A percentile compares a stretch with the other conserved stretches of the same genome.
Conservation (phyloP, 2,329 filamentous ascomycete species). For the Colletotrichum falcatum region DNA sequence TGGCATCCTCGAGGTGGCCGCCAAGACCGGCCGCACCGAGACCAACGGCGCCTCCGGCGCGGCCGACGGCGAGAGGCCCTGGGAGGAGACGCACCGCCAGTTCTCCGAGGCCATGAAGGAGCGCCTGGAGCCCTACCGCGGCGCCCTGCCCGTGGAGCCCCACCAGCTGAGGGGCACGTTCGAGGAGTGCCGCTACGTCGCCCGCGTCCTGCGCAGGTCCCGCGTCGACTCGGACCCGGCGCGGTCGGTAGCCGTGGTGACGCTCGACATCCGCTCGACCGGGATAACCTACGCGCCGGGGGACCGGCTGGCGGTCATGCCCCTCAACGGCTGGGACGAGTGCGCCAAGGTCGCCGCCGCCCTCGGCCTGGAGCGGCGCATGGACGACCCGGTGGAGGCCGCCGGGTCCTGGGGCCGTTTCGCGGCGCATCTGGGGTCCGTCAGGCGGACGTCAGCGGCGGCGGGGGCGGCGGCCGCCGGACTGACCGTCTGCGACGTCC, state of each 20-base stretch:
- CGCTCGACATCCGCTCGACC: conserved; percentile 63
- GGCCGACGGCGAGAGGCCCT: conserved; percentile 56
- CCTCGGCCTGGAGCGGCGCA: conserved; percentile 60
- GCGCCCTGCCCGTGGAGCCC: conserved; percentile 59
- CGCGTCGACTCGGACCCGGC: conserved; percentile 60
- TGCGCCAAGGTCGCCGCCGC: conserved; percentile 65
- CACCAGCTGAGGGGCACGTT: conserved; percentile 67
- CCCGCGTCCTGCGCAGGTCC: conserved; percentile 56
- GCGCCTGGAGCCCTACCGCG: conserved; percentile 62
- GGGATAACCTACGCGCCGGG: conserved; percentile 66
- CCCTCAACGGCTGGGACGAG: conserved; percentile 65
- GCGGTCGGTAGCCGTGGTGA: conserved; percentile 61
- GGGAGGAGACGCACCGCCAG: conserved; percentile 63
- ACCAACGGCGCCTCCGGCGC: conserved; percentile 64
- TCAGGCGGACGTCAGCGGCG: conserved; percentile 46
- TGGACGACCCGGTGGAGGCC: conserved; percentile 55
- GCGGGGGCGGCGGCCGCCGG: conserved; percentile 41
- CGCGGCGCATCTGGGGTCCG: conserved; percentile 57
- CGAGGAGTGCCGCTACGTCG: conserved; percentile 64
- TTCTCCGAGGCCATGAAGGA: conserved; percentile 67
- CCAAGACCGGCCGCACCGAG: conserved; percentile 64
- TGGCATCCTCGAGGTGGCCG: conserved; percentile 65
- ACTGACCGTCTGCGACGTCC: conserved; percentile 61
- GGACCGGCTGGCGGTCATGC: conserved; percentile 66
- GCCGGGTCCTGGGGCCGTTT: conserved; percentile 60